Evolutionary conservation across 257 asterid genomes (phyloP), one percentile per base, ranked within the genome.

Genomic region (Nicotiana benthamiana): DNA sequence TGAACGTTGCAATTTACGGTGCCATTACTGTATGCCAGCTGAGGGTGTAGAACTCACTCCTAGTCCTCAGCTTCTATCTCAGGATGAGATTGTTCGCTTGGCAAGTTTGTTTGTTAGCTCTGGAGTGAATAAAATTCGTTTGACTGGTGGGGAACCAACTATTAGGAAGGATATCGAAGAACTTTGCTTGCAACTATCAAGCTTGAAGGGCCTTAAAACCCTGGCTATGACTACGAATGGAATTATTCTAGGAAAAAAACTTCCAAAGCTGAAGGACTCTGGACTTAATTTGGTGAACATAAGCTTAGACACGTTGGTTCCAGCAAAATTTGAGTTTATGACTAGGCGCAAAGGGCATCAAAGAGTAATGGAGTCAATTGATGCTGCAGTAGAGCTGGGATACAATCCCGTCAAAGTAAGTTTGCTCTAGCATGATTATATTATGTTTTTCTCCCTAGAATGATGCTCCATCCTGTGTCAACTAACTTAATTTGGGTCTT

Each of bases 1-100:
- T 0, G 98, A 96, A 79, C 97, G 98, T 15, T 96, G 99, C 90
- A 96, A 96, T 83, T 87, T 96, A 86, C 87, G 97, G 80, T 96
- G 98, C 88, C 97, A 91, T 64, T 96, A 94, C 83, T 96, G 99
- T 84, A 96, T 96, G 99, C 99, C 99, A 75, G 94, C 94, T 66
- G 99, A 96, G 84, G 99, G 99, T 53, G 91, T 89, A 36, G 97
- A 91, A 82, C 97, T 96, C 79, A 89, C 97, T 64, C 90, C 94
- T 18, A 91, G 84, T 51, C 86, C 93, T 77, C 90, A 87, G 32
- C 92, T 96, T 84, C 89, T 92, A 78, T 83, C 96, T 15, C 88
- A 65, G 75, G 85, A 83, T 63, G 99, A 96, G 86, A 90, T 96
- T 84, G 82, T 96, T 79, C 98, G 87, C 56, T 64, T 96, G 52